Conservation (phyloP, 1,284 basidiomycete species). For the Ceratobasidium sp. region DNA sequence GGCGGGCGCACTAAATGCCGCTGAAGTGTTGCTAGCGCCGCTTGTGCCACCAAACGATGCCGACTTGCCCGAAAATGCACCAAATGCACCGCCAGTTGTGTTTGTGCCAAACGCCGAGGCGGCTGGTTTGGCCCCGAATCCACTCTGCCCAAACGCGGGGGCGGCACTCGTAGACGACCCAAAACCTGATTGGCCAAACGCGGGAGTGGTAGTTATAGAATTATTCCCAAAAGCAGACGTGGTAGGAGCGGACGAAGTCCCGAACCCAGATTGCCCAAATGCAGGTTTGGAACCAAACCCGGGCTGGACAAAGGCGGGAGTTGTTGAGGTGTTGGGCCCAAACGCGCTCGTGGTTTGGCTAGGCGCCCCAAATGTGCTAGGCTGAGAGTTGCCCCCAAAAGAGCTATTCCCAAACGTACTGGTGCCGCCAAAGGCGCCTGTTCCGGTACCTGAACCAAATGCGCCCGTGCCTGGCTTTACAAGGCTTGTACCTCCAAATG, state of each 20-base stretch:
- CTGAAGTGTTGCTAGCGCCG: conserved; percentile 1
- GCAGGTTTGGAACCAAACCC: conserved; percentile 45
- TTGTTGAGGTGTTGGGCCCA: conserved; percentile 47
- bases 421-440: conserved; percentile 44
- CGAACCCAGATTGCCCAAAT: conserved; percentile 46
- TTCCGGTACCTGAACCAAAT: conserved; percentile 44
- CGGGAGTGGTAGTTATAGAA: conserved; percentile 46
- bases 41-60: conserved; percentile 35
- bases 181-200: conserved; percentile 52
- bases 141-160: conserved; percentile 53
- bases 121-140: conserved; percentile 49
- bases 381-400: conserved; percentile 37
- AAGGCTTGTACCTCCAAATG: conserved; percentile 29
- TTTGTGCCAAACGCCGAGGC: conserved; percentile 45
- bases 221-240: conserved; percentile 53
- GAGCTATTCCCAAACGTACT: conserved; percentile 44
- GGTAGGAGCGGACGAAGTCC: conserved; percentile 40
- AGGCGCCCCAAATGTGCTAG: conserved; percentile 48
- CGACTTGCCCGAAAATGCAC: conserved; percentile 47
- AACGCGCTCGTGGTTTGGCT: conserved; percentile 48
- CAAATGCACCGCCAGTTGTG: conserved; percentile 29
- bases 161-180: conserved; percentile 47
- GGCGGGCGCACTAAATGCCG: conserved; percentile 24
- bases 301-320: conserved; percentile 46
- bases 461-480: conserved; percentile 45